A percentile compares a stretch with the other conserved stretches of the same genome.
phyloP scores from a whole-genome alignment of 2,329 filamentous ascomycete species.

The Hawksworthiomyces lignivorus region DNA sequence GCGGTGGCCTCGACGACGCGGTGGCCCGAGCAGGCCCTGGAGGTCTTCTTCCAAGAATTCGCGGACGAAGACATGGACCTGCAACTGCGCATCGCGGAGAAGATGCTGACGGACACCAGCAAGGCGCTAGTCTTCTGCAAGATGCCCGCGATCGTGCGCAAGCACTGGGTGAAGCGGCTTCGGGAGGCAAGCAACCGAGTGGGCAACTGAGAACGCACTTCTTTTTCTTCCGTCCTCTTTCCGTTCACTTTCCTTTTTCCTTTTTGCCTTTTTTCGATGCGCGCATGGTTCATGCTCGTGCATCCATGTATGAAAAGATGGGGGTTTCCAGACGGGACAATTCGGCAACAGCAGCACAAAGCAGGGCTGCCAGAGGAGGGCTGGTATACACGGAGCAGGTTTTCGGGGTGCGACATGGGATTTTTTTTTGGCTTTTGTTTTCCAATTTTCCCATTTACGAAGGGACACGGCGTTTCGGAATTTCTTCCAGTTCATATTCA shows the following conservation, averaged over 20 bases:
- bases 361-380: too few relatives aligned
- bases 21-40: conserved; percentile 52
- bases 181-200: conserved; percentile 34
- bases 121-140: conserved; percentile 57
- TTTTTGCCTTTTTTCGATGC: neutral
- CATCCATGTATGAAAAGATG: too few relatives aligned
- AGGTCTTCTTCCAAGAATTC: conserved; percentile 53
- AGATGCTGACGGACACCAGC: conserved; percentile 49
- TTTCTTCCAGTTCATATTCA: neutral
- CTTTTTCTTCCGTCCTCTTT: neutral
- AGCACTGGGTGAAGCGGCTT: conserved; percentile 49
- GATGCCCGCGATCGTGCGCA: conserved; percentile 44
- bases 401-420: too few relatives aligned
- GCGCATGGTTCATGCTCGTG: neutral
- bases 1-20: conserved; percentile 27
- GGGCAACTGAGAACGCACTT: conserved; percentile 7
- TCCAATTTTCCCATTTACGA: neutral
- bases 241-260: neutral
- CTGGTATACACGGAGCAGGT: too few relatives aligned
- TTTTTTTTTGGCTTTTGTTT: neutral
- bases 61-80: conserved; percentile 48
- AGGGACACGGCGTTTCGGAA: too few relatives aligned
- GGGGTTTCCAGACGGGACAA: too few relatives aligned
- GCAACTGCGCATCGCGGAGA: conserved; percentile 52
- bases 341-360: too few relatives aligned